Conservation (phyloP, 1,284 basidiomycete genomes). For the Tilletia horrida region DNA sequence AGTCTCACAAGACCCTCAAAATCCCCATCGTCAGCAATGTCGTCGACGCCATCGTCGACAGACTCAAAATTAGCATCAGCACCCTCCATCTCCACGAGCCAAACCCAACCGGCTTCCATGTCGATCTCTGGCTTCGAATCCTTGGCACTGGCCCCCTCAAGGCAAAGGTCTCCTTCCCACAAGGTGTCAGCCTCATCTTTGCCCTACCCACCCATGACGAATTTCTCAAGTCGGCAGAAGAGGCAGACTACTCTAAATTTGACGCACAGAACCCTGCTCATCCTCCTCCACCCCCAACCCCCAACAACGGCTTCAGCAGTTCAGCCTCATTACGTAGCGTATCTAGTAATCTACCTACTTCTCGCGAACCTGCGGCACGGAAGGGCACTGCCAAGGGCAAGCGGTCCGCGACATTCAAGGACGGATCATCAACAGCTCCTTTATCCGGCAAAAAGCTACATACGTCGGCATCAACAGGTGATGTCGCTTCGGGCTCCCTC, state of each 20-base stretch:
- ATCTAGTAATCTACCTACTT: no score
- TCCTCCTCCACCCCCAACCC: background rate
- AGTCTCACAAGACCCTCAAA: background rate
- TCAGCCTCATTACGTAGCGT: no score
- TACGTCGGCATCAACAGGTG: no score
- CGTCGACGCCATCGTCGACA: background rate
- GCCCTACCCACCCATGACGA: conserved; percentile 6
- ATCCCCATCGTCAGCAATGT: background rate
- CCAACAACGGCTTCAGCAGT: background rate
- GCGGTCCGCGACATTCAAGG: no score
- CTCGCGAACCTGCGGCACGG: no score
- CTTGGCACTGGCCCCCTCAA: conserved; percentile 5
- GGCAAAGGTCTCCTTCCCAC: conserved; percentile 7
- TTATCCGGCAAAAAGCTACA: no score
- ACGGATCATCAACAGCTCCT: no score
- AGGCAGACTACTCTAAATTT: background rate
- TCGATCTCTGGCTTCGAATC: conserved; percentile 7
- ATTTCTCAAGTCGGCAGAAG: background rate
- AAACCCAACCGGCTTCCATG: conserved; percentile 10
- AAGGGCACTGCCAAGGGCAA: no score
- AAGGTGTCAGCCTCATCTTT: conserved; percentile 10
- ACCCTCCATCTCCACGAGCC: conserved; percentile 3
- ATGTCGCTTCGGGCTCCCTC: no score
- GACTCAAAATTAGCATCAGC: background rate
- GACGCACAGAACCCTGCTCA: background rate